These are phyloP conservation scores for Rubia yunnanensis DNA, from an alignment of 257 asterid species.

Conservation along the genomic window DNA sequence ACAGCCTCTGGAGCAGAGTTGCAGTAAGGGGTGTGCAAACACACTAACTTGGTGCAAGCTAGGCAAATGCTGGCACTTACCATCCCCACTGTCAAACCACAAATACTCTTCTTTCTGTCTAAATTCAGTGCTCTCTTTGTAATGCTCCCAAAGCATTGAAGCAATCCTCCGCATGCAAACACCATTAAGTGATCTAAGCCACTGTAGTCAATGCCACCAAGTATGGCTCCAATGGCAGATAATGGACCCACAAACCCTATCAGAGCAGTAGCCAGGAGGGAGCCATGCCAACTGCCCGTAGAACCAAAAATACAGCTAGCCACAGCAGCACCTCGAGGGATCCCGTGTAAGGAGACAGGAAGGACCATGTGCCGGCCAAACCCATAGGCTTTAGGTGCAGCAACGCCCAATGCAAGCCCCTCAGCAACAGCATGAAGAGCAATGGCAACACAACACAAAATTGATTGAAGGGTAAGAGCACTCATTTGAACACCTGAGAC, in stretches of 20 bases:
- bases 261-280: constrained; percentile 69
- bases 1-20: constrained; percentile 99
- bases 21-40: constrained; percentile 94
- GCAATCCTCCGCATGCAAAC: constrained; percentile 80
- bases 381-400: constrained; percentile 97
- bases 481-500: constrained; percentile 44
- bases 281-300: constrained; percentile 83
- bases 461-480: constrained; percentile 69
- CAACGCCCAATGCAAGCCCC: constrained; percentile 96
- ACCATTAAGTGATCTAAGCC: constrained; percentile 88
- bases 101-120: constrained; percentile 50
- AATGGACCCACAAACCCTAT: constrained; percentile 77
- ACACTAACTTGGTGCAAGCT: constrained; percentile 72
- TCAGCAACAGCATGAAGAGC: constrained; percentile 86
- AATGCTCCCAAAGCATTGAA: constrained; percentile 78
- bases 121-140: constrained; percentile 56
- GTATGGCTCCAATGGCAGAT: constrained; percentile 84
- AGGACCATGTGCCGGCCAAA: constrained; percentile 94
- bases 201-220: constrained; percentile 79
- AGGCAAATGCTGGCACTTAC: constrained; percentile 59
- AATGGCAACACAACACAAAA: constrained; percentile 61
- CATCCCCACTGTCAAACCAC: constrained; percentile 52
- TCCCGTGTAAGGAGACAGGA: constrained; percentile 89
- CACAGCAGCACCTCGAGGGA: constrained; percentile 95
- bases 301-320: constrained; percentile 93